A percentile compares a stretch with the other conserved stretches of the same genome.
These are phyloP conservation scores for Eutrema yunnanense DNA, from an alignment of 345 rosid genomes.

Conservation along the genomic window DNA sequence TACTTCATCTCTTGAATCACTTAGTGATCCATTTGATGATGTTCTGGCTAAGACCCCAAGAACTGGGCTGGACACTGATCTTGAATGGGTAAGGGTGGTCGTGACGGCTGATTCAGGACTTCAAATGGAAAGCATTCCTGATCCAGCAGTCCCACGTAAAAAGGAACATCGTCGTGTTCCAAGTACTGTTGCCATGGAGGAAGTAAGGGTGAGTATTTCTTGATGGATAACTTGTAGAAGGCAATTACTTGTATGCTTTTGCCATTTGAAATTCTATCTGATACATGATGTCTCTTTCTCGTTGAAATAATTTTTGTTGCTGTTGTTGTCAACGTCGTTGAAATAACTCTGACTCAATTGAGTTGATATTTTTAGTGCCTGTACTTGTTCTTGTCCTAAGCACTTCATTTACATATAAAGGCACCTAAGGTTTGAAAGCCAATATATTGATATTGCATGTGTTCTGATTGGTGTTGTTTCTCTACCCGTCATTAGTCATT, in stretches of 20 bases:
- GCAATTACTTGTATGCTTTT: not conserved
- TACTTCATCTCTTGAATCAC: constrained; percentile 14
- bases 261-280: not conserved
- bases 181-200: constrained; percentile 96
- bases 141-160: constrained; percentile 53
- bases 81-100: constrained; percentile 94
- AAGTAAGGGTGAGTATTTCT: constrained; percentile 74
- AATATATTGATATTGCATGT: not conserved
- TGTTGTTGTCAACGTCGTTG: not conserved
- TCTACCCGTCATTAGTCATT: not conserved
- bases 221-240: not conserved
- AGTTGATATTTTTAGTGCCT: not conserved
- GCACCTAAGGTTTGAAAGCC: not conserved
- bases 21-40: constrained; percentile 28
- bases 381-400: not conserved
- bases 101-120: constrained; percentile 76
- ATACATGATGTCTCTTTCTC: not conserved
- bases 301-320: not conserved
- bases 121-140: constrained; percentile 67
- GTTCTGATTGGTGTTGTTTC: not conserved
- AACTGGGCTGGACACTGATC: constrained; percentile 37
- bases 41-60: constrained; percentile 24
- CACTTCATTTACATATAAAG: constrained; percentile 1
- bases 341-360: constrained; percentile 1
- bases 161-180: constrained; percentile 99